phyloP scores from a whole-genome alignment of 2,329 filamentous ascomycete genomes.

The Colletotrichum sp. region DNA sequence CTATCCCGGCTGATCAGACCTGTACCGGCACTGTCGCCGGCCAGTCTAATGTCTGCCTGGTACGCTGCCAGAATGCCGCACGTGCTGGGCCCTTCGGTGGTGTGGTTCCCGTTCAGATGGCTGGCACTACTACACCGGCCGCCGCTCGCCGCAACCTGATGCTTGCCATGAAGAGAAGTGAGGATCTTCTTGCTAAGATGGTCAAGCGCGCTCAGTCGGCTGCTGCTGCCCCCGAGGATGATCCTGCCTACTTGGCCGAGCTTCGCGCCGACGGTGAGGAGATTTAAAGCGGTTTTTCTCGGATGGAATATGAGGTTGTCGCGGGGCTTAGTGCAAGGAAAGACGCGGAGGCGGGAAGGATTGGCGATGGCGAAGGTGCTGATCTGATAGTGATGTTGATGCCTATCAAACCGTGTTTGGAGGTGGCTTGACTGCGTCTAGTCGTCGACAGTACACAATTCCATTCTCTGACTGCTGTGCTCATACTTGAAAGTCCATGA shows the following conservation, averaged over 20 bases:
- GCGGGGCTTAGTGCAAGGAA: neutral
- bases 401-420: neutral
- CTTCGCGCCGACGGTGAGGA: slow-evolving; percentile 25
- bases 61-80: slow-evolving; percentile 66
- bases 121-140: slow-evolving; percentile 25
- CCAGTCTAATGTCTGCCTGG: slow-evolving; percentile 64
- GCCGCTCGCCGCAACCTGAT: slow-evolving; percentile 29
- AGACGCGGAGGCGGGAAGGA: neutral
- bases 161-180: slow-evolving; percentile 28
- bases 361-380: neutral
- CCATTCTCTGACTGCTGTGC: slow-evolving; percentile 1
- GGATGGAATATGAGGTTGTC: neutral
- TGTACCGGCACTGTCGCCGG: slow-evolving; percentile 68
- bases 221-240: slow-evolving; percentile 17
- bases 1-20: slow-evolving; percentile 57
- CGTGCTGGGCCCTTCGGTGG: slow-evolving; percentile 68
- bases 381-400: slow-evolving; percentile 7
- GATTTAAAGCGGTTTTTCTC: slow-evolving; percentile 5
- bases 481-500: neutral
- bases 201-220: slow-evolving; percentile 25
- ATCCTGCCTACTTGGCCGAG: slow-evolving; percentile 22
- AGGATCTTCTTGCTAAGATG: slow-evolving; percentile 21
- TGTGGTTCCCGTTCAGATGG: slow-evolving; percentile 61
- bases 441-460: slow-evolving; percentile 13
- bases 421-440: slow-evolving; percentile 5